Evolutionary conservation across 441 rosid species (phyloP), one percentile per base, ranked within the genome.

Genomic region (Pelargonium cotyledonis): DNA sequence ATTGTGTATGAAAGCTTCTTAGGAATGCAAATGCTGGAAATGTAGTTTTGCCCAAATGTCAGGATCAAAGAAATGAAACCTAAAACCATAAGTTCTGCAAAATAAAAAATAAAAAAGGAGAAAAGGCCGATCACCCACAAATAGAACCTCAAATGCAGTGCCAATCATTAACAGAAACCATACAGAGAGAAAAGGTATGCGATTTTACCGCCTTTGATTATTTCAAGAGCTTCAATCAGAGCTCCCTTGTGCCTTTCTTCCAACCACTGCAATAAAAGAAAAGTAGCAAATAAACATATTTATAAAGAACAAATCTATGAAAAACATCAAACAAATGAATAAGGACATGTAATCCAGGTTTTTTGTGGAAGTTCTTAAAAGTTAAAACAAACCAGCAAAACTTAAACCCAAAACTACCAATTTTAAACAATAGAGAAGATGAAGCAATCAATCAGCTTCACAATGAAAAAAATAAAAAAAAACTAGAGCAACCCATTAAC

Each of bases 11-110:
- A 92, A 55, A 77, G 60, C 43, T 1, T 70, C 8, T 72, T 40
- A 14, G 87, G 82, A 16, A 95, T 82, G 68, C 98, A 95, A 11
- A 92, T 71, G 29, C 53, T 61, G 11, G 96, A 67, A 0, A 94
- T 82, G 85, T 84, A 94, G 71, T 21, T 78, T 82, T 94, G 97
- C 18, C 90, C 87, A 70, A 94, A 88, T 66, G 98, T 85, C 74
- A 91, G 72, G 46, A 88, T 41, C 72, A 95, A 75, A 44, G 99
- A 95, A 63, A 95, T 95, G 81, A 95, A 90, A 66, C 99, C 98
- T 72, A 95, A 79, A 76, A 95, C 87, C 99, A 95, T 95, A 4
- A 92, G 89, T 85, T 95, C 98, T 92, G 91, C 76, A 55, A 66
- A 35, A 35, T 35, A n/a, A n/a, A n/a, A 63, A 29, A 35, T 49